These are phyloP conservation scores for Rhizophlyctis rosea DNA, from an alignment of 192 early-diverging fungal genomes.

Conservation along the genomic window DNA sequence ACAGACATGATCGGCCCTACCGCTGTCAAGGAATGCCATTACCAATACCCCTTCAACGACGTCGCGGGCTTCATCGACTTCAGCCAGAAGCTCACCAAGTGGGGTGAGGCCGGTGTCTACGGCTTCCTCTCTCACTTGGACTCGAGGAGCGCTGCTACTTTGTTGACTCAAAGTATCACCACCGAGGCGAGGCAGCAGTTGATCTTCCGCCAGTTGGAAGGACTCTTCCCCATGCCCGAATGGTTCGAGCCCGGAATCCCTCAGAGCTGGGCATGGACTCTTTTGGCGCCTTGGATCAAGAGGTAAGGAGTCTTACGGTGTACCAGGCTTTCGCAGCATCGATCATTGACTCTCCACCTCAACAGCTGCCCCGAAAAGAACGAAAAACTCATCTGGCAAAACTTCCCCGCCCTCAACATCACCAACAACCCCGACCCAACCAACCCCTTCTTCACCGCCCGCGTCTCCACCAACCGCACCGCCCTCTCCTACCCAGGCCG, in stretches of 20 bases:
- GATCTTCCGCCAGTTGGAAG: slow-evolving; percentile 36
- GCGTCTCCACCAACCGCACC: background rate
- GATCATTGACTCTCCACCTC: no score
- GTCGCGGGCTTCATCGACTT: slow-evolving; percentile 8
- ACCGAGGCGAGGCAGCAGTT: slow-evolving; percentile 36
- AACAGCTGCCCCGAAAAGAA: slow-evolving; percentile 27
- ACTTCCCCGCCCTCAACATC: slow-evolving; percentile 26
- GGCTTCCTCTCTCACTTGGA: slow-evolving; percentile 36
- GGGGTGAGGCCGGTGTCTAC: slow-evolving; percentile 32
- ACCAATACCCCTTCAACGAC: slow-evolving; percentile 10
- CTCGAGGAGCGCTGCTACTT: slow-evolving; percentile 19
- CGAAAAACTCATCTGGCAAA: slow-evolving; percentile 22
- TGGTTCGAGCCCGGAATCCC: slow-evolving; percentile 34
- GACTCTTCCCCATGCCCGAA: slow-evolving; percentile 33
- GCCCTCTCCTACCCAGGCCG: slow-evolving; percentile 18
- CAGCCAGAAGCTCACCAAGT: slow-evolving; percentile 27
- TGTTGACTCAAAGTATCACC: slow-evolving; percentile 26
- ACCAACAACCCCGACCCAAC: slow-evolving; percentile 27
- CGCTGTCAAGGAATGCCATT: slow-evolving; percentile 8
- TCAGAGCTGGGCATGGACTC: slow-evolving; percentile 31
- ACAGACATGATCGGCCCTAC: slow-evolving; percentile 37
- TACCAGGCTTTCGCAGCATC: no score
- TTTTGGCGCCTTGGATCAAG: slow-evolving; percentile 28
- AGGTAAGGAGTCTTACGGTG: no score
- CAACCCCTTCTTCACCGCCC: slow-evolving; percentile 3